Base-by-base conservation (phyloP, 805 yeast species). In the Cyberlindnera americana region DNA sequence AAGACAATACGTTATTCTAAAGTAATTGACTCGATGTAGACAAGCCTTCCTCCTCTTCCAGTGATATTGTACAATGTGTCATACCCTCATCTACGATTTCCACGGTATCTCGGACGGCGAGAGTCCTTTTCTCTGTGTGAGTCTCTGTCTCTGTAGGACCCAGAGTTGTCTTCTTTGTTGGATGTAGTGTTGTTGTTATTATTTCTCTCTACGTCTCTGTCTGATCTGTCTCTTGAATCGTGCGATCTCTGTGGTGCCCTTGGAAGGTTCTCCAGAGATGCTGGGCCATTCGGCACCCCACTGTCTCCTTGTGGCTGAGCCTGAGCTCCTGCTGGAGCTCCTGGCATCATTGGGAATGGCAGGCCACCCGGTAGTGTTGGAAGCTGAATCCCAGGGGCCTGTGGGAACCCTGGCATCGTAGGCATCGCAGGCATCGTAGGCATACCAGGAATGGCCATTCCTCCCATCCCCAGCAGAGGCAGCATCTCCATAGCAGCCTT, bases 401-500 rank as follows among this genome's bases (percentile, higher is more conserved):
- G 47, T 12, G 60, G 62, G 43, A 57, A 46, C 29, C 44, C 46
- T 6, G 65, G 62, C 44, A 56, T 41, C 10, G 48, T 52, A n/a
- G 54, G 48, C 65, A 67, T 62, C 3, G 24, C 33, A 17, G 35
- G 62, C 44, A 57, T 46, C 23, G 43, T 44, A 35, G 37, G 60
- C 45, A 55, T 40, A 64, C 64, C 62, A 4, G 64, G 65, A 21
- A 21, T 10, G 10, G 23, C 9, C 23, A 21, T 21, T 7, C 57
- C 58, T 14, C 59, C 59, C 54, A 62, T 49, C 7, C 34, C 34
- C 17, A 64, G 61, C 51, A 51, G 54, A 15, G 68, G 67, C 72
- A 73, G 73, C 58, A 77, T 65, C 50, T 77, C 78, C 57, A 78
- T 78, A 73, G 87, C 75, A 16, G 87, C 67, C 54, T 84, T 88